Evolutionary conservation across 2,329 filamentous ascomycete species (phyloP), one percentile per base, ranked within the genome.

Genomic region (Apiospora kogelbergensis): DNA sequence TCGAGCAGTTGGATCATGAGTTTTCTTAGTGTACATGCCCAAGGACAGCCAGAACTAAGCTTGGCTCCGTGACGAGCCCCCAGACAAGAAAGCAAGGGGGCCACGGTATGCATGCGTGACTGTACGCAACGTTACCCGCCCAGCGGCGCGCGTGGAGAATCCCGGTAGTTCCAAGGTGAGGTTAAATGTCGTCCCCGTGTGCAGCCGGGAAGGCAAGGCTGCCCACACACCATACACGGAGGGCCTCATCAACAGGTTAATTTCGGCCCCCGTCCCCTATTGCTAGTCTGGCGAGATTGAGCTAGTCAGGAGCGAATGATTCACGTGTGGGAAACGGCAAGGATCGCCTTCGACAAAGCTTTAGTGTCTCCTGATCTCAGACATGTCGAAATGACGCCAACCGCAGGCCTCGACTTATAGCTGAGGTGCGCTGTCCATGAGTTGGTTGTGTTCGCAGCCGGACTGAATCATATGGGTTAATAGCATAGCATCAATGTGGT

Each of bases 391-490:
- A 17, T 26, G 40, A 53, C n/a, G 22, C 22, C 45, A 4, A 46
- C 1, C 17, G 26, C 3, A 30, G 48, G 15, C 48, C 26, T 57
- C 10, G 45, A 33, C 15, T 33, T 57, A n/a, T 7, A 33, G 26
- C 22, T 22, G 45, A 22, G 45, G 45, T 24, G n/a, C 45, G 45
- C 45, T 24, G 24, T 13, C 10, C n/a, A 48, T 20, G 9, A 48
- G n/a, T 48, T 53, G 40, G 40, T 48, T 53, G 40, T 10, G 40
- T 42, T 15, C 40, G 40, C 40, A 53, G 53, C 53, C n/a, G 53
- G 26, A 60, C 53, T 60, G 53, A n/a, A n/a, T 60, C 53, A 60
- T n/a, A 37, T 37, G n/a, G n/a, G n/a, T n/a, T n/a, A n/a, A n/a
- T n/a, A n/a, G n/a, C n/a, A n/a, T n/a, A n/a, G n/a, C n/a, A n/a